phyloP scores from a whole-genome alignment of 108 stramenopile species.

The Halocafeteria seosinensis region DNA sequence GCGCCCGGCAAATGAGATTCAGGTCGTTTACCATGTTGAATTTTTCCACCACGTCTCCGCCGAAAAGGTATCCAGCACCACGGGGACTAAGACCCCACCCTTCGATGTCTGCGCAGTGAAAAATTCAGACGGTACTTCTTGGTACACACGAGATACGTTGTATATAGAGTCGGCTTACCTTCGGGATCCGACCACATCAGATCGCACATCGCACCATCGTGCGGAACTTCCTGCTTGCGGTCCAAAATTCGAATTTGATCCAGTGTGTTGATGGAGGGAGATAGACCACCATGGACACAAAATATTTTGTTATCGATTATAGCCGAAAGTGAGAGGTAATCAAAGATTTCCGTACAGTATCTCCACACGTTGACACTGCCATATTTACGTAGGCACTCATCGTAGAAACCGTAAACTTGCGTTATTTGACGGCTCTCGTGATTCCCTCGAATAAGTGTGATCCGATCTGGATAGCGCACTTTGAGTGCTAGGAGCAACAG shows the following conservation, averaged over 20 bases:
- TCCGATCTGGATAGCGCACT: slow-evolving; percentile 87
- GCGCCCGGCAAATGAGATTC: slow-evolving; percentile 79
- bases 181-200: slow-evolving; percentile 96
- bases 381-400: slow-evolving; percentile 92
- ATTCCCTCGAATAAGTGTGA: slow-evolving; percentile 92
- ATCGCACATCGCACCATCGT: slow-evolving; percentile 98
- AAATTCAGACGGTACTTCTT: too few species aligned
- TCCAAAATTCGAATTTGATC: slow-evolving; percentile 96
- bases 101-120: too few species aligned
- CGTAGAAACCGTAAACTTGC: slow-evolving; percentile 97
- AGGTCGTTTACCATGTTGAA: slow-evolving; percentile 82
- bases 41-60: slow-evolving; percentile 81
- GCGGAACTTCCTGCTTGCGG: slow-evolving; percentile 93
- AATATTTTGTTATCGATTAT: slow-evolving; percentile 91
- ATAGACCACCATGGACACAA: slow-evolving; percentile 85
- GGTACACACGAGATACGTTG: slow-evolving; percentile 11
- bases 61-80: slow-evolving; percentile 95
- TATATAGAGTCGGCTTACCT: too few species aligned
- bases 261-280: slow-evolving; percentile 74
- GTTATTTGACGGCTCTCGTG: slow-evolving; percentile 89
- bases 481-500: slow-evolving; percentile 80
- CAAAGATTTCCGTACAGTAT: slow-evolving; percentile 94
- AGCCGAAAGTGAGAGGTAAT: slow-evolving; percentile 69
- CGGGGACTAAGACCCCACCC: slow-evolving; percentile 89
- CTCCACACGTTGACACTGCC: slow-evolving; percentile 92